Percentiles rank a stretch among this genome's conserved stretches.
phyloP scores from a whole-genome alignment of 495 filamentous ascomycete genomes.

The Friedmanniomyces simplex region DNA sequence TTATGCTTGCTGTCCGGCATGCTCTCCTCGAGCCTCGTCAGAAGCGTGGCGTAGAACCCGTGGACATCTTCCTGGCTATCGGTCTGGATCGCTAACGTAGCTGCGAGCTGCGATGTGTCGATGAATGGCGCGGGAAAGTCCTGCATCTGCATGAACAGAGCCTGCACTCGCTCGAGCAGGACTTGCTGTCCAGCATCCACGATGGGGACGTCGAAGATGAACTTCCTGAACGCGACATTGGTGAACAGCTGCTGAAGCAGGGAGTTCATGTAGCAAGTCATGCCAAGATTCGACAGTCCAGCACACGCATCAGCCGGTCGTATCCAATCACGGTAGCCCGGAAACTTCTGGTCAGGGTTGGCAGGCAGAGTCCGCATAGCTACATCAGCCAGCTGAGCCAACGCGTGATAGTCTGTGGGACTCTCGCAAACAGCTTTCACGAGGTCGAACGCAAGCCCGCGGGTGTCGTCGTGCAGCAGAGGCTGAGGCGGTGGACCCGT shows the following conservation, averaged over 20 bases:
- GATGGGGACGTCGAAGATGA: constrained; percentile 60
- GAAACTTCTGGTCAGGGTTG: not conserved
- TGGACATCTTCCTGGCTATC: constrained; percentile 95
- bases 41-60: constrained; percentile 89
- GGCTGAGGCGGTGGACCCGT: not conserved
- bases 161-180: constrained; percentile 66
- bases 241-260: constrained; percentile 94
- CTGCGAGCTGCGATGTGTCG: constrained; percentile 62
- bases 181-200: constrained; percentile 49
- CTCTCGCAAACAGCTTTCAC: constrained; percentile 4
- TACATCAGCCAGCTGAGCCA: not conserved
- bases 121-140: constrained; percentile 60
- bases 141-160: constrained; percentile 79
- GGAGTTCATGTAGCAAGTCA: constrained; percentile 97
- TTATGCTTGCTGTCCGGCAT: constrained; percentile 57
- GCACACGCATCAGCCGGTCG: constrained; percentile 68
- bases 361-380: not conserved
- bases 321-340: constrained; percentile 43
- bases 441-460: constrained; percentile 9
- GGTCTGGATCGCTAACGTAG: constrained; percentile 73
- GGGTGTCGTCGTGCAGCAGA: constrained; percentile 1
- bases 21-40: constrained; percentile 84
- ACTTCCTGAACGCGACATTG: constrained; percentile 79
- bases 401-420: not conserved
- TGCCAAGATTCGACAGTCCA: constrained; percentile 80